These are phyloP conservation scores for Closterium sp. DNA, from an alignment of 139 green algal species.

Conservation along the genomic window DNA sequence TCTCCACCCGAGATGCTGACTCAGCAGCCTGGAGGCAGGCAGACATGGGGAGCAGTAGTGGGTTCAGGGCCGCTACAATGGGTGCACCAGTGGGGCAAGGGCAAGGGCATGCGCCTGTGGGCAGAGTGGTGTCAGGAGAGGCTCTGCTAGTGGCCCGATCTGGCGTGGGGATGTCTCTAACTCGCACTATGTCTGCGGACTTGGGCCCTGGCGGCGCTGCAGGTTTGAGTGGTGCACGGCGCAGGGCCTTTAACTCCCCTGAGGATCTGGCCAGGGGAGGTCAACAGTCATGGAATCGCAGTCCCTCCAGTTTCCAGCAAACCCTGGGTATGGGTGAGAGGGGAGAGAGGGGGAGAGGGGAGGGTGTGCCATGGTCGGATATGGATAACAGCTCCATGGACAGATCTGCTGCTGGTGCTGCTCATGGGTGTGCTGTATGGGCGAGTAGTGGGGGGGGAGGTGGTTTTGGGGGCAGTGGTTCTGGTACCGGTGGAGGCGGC, in stretches of 20 bases:
- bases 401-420: neutral
- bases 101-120: neutral
- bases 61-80: neutral
- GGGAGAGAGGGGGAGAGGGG: neutral
- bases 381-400: too few species aligned
- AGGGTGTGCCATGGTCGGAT: too few species aligned
- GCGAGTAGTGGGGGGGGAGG: too few species aligned
- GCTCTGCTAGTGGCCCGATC: neutral
- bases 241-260: neutral
- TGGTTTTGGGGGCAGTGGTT: too few species aligned
- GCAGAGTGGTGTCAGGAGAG: neutral
- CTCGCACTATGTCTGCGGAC: neutral
- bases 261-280: neutral
- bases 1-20: neutral
- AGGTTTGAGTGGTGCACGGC: neutral
- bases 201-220: neutral
- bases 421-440: too few species aligned
- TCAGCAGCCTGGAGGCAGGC: neutral
- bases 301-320: neutral
- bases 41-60: neutral
- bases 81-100: neutral
- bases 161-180: neutral
- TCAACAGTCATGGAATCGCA: neutral
- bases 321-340: neutral
- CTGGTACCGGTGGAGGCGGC: too few species aligned